Evolutionary conservation across 2,329 filamentous ascomycete species (phyloP), one percentile per base, ranked within the genome.

Genomic region (Apiospora hydei): DNA sequence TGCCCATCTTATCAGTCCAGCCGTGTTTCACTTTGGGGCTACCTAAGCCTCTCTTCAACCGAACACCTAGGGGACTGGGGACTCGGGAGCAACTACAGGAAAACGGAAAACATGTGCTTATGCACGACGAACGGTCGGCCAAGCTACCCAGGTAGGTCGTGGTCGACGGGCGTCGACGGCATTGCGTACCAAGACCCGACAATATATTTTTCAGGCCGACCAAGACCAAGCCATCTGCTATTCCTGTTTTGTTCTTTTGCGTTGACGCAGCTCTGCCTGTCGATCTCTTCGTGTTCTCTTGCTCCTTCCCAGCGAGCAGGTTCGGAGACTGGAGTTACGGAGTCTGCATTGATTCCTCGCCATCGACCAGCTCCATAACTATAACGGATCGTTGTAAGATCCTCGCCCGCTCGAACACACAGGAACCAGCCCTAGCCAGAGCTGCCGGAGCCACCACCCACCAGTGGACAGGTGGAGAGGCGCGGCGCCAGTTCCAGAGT

Each of bases 361-460:
- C 57, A 64, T 64, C 57, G 57, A 24, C 57, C 57, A 64, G 34
- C 21, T n/a, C 57, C 57, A 64, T 64, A 38, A 38, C 57, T 64
- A 64, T 64, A 64, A n/a, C 57, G 30, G 57, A 64, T 64, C 57
- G 30, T 64, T 64, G 57, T 64, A 64, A 64, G 57, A 64, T 64
- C 57, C 57, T 64, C 57, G 57, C 38, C 57, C 34, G 57, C 57
- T 64, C 57, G 57, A 41, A 64, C 57, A 61, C 53, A 57, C 53
- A 57, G 53, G 26, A 57, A 57, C 53, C 30, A 34, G 34, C 57
- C 57, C 34, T 38, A 64, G 57, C 57, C 21, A 34, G 41, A 64
- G 57, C 34, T 64, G 57, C 57, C 57, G 57, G 57, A 64, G 57
- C 49, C 49, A 51, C 41, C 41, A 43, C n/a, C n/a, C n/a, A n/a